Evolutionary conservation across 1,284 basidiomycete species (phyloP), one percentile per base, ranked within the genome.

Genomic region (Ceratobasidium sp.): DNA sequence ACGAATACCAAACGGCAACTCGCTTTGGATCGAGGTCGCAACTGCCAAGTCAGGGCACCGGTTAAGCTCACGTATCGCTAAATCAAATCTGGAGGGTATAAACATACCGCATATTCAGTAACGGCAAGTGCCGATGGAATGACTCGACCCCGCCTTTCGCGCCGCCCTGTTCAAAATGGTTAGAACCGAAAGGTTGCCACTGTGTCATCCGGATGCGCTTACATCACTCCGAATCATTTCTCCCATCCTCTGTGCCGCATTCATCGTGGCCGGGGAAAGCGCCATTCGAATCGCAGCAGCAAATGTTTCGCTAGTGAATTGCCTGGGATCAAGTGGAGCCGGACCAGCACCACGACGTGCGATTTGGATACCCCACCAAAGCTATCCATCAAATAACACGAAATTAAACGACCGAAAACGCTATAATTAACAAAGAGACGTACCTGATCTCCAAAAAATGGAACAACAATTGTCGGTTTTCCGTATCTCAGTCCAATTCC

Each of bases 391-490:
- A 75, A 57, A 29, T 22, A 22, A 24, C 15, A 53, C n/a, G 9
- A 22, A 53, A 22, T 53, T 53, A 4, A 0, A 11, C n/a, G 51
- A 41, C 22, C 27, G 19, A 47, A 7, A 56, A 11, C 86, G 86
- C 1, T 78, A 6, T 17, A 6, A 11, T 59, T 74, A 51, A 33
- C 24, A 64, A 33, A 51, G 59, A 33, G 9, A 7, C 54, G 15
- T 57, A 82, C 81, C 79, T 93, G 90, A 79, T 93, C 91, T 0
- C 90, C 90, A 80, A 91, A 92, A 82, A 90, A 91, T 0, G 90
- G 90, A 0, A 91, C 87, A 0, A 91, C 85, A 9, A 91, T 86
- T 0, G 90, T 91, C 0, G 90, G 90, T 9, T 87, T 80, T 0
- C 90, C 90, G 69, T 89, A 88, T 0, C 87, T 82, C 17, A 92